phyloP scores from a whole-genome alignment of 495 filamentous ascomycete genomes.

The Podospora fimiseda region DNA sequence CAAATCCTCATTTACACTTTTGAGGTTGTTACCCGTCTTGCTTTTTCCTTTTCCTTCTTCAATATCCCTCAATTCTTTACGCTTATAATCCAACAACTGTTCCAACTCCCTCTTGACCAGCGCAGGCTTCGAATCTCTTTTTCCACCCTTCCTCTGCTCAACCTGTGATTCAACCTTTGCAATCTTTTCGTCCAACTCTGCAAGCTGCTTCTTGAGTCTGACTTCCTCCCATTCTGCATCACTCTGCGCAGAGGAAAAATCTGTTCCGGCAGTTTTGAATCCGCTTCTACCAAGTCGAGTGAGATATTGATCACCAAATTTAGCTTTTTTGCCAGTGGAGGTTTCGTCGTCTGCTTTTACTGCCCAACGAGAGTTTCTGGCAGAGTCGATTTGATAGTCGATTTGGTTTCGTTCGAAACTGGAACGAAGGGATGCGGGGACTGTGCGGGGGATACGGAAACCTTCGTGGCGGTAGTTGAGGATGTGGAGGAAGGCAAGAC shows the following conservation, averaged over 20 bases:
- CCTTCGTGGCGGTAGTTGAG: constrained; percentile 93
- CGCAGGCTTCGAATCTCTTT: constrained; percentile 64
- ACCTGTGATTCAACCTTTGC: constrained; percentile 61
- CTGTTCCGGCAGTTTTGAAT: constrained; percentile 72
- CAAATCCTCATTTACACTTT: constrained; percentile 61
- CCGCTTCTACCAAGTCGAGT: constrained; percentile 74
- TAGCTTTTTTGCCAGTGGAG: constrained; percentile 77
- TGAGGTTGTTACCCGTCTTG: constrained; percentile 53
- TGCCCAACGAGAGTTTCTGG: constrained; percentile 53
- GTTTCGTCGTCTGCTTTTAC: constrained; percentile 66
- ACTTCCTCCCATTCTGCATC: constrained; percentile 94
- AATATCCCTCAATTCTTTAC: constrained; percentile 56
- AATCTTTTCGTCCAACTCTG: constrained; percentile 79
- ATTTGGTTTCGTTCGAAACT: constrained; percentile 92
- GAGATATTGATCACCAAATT: constrained; percentile 95
- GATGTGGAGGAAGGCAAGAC: constrained; percentile 90
- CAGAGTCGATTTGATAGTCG: constrained; percentile 64
- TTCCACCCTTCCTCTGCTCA: constrained; percentile 34
- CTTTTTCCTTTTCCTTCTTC: constrained; percentile 70
- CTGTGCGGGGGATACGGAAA: constrained; percentile 86
- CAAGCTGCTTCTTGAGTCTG: constrained; percentile 80
- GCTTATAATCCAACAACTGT: constrained; percentile 77
- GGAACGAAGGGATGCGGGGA: constrained; percentile 81
- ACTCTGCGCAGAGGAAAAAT: constrained; percentile 66
- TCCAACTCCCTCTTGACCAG: constrained; percentile 91